Conservation (phyloP, 2,329 filamentous ascomycete species). For the Penicillium sp. region DNA sequence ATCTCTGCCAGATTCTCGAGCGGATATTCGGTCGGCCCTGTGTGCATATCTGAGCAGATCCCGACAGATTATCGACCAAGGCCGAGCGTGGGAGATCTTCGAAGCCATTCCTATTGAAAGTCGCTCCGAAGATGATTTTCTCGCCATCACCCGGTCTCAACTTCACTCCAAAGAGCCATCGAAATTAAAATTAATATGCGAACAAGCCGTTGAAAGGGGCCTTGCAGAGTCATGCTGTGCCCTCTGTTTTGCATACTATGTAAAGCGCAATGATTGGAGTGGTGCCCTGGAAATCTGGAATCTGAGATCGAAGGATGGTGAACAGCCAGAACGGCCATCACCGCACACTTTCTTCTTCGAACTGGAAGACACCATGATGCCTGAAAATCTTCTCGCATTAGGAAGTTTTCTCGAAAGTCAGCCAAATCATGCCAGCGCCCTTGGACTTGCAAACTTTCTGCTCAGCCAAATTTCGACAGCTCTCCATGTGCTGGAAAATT, state of each 20-base stretch:
- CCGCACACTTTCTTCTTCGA: conserved; percentile 13
- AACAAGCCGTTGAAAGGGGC: conserved; percentile 31
- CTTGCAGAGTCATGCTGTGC: conserved; percentile 28
- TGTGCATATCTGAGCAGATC: conserved; percentile 41
- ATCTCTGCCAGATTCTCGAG: conserved; percentile 18
- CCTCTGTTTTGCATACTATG: conserved; percentile 28
- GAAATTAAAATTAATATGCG: conserved; percentile 39
- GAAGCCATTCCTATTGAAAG: conserved; percentile 33
- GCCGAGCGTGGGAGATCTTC: conserved; percentile 45
- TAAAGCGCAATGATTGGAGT: conserved; percentile 31
- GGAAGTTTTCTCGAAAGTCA: conserved; percentile 16
- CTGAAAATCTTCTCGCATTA: conserved; percentile 21
- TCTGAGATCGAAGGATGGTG: conserved; percentile 12
- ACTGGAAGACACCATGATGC: conserved; percentile 14
- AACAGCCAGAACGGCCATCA: not conserved
- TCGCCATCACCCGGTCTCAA: conserved; percentile 42
- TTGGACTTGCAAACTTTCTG: conserved; percentile 22
- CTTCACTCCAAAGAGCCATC: conserved; percentile 36
- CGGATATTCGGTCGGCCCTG: conserved; percentile 18
- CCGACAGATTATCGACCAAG: conserved; percentile 33
- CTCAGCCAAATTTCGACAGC: conserved; percentile 25
- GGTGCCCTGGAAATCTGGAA: conserved; percentile 29
- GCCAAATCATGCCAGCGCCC: conserved; percentile 1
- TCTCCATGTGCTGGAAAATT: conserved; percentile 21
- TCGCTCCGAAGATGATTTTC: conserved; percentile 43